phyloP scores from a whole-genome alignment of 169 alveolate genomes.

The Plasmodium billcollinsi region DNA sequence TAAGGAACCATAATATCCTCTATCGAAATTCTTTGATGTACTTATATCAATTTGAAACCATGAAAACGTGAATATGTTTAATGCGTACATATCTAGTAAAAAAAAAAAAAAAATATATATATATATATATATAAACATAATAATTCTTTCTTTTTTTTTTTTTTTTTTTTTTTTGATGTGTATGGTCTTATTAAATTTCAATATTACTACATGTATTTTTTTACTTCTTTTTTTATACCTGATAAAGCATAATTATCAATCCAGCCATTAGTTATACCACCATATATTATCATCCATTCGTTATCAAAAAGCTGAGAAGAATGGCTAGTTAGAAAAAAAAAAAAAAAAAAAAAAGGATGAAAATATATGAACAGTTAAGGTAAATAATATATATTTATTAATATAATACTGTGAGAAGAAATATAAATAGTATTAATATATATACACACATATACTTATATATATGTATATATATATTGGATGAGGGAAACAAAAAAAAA shows the following conservation, averaged over 20 bases:
- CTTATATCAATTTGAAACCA: slow-evolving; percentile 76
- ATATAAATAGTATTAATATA: background rate
- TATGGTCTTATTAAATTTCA: too few species aligned
- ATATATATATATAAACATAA: too few species aligned
- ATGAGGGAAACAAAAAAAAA: background rate
- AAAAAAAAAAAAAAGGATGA: slow-evolving; percentile 4
- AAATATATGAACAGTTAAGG: slow-evolving; percentile 21
- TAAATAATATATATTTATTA: background rate
- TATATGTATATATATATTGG: background rate
- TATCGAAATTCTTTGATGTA: slow-evolving; percentile 40
- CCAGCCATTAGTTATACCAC: slow-evolving; percentile 77
- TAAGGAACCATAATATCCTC: slow-evolving; percentile 74
- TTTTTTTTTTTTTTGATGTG: too few species aligned
- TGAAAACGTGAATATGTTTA: slow-evolving; percentile 57
- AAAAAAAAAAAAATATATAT: background rate
- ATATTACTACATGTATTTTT: background rate
- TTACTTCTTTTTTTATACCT: slow-evolving; percentile 19
- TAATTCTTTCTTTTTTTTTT: too few species aligned
- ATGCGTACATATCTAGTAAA: slow-evolving; percentile 64
- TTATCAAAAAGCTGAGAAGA: slow-evolving; percentile 69
- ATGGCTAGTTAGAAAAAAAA: slow-evolving; percentile 33
- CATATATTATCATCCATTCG: slow-evolving; percentile 76
- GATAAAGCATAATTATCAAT: slow-evolving; percentile 71
- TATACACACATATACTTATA: background rate
- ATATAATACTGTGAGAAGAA: too few species aligned